Conservation (phyloP, 2,329 filamentous ascomycete genomes). For the Fusarium xylarioides region DNA sequence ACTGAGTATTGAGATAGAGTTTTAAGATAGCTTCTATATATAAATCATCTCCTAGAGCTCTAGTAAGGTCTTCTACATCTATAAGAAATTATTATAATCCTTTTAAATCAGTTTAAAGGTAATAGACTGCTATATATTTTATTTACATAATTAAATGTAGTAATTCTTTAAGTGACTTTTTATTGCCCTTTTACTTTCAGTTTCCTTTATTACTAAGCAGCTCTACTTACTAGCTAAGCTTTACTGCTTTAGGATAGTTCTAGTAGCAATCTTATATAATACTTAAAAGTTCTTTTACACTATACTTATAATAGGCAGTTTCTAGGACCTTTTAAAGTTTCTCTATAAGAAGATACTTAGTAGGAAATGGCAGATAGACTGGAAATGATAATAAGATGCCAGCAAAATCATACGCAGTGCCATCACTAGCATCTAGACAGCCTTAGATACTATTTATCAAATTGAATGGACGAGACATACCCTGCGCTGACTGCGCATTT, state of each 20-base stretch:
- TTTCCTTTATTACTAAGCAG: rapidly evolving
- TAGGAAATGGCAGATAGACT: neutral
- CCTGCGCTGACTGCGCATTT: rapidly evolving
- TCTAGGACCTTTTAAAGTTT: rapidly evolving
- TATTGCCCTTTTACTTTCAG: rapidly evolving
- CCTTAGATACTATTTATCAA: neutral
- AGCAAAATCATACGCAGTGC: rapidly evolving
- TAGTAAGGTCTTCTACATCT: neutral
- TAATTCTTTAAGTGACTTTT: rapidly evolving
- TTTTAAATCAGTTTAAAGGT: rapidly evolving
- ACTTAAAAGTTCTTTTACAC: rapidly evolving
- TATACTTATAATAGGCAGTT: rapidly evolving
- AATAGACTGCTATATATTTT: neutral
- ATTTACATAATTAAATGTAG: neutral
- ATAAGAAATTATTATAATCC: neutral
- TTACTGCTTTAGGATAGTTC: neutral
- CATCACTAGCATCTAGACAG: rapidly evolving
- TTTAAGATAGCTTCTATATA: rapidly evolving
- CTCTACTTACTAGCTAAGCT: neutral
- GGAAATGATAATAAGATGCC: neutral
- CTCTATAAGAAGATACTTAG: neutral
- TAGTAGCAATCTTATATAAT: rapidly evolving
- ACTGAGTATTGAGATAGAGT: rapidly evolving
- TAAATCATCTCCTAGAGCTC: neutral
- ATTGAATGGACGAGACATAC: neutral